Evolutionary conservation across 208 protist genomes (phyloP), one percentile per base, ranked within the genome.

Genomic region (Crithidia sp.): DNA sequence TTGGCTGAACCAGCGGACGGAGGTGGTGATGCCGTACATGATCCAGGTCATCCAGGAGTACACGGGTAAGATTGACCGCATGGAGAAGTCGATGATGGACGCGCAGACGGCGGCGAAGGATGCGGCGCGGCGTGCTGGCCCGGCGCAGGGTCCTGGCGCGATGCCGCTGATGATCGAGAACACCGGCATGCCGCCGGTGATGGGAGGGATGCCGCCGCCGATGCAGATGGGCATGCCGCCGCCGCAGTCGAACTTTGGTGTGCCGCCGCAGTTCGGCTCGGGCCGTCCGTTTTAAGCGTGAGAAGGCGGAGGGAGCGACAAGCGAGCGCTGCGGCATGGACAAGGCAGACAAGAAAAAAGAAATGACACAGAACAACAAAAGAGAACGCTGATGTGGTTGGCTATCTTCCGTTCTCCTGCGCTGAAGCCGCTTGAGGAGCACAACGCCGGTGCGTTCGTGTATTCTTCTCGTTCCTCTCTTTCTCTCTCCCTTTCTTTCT

Each of bases 21-120:
- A 99, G 73, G 94, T 98, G 67, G 97, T 94, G 7, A 99, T 99
- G 99, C 99, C 99, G 59, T 99, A 97, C 89, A 72, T 99, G 52
- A 98, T 99, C 74, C 98, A 99, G 86, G 85, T 93, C 17, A 88
- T 99, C 14, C 82, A 97, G 44, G 96, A 99, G 72, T 98, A 98
- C 87, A 91, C 88, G 7, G 54, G 41, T 28, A 97, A 95, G 84
- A 83, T 99, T 17, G 81, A 89, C 68, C 81, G 74, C 36, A 87
- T 98, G 47, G 90, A 97, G 84, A 76, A 82, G 72, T 89, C 81
- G 43, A 90, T 95, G 81, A 71, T 79, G 61, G 91, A 95, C 54
- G 90, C 84, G 43, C 89, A 97, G 71, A 84, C 87, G 59, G 89
- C 93, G 13, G 88, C 89, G 19, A 93, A 98, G 74, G 93, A 97